Evolutionary conservation across 2,329 filamentous ascomycete genomes (phyloP).

Genomic region (Fusarium sororula): DNA sequence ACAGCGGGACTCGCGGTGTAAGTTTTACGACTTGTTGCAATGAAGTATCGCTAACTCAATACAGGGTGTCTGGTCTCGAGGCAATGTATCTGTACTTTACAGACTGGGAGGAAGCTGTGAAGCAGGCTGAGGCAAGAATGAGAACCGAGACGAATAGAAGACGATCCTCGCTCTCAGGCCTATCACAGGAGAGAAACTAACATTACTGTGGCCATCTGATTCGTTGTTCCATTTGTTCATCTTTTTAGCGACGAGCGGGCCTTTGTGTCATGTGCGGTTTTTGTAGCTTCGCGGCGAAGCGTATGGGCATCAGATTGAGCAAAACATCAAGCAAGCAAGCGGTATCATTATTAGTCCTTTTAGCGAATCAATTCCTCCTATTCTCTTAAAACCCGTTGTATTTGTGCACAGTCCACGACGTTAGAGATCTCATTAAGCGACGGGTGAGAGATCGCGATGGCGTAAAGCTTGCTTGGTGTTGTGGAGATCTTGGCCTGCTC

Average conservation of each 20-base stretch:
- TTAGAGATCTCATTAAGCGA: not conserved
- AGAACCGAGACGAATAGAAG: conserved; percentile 24
- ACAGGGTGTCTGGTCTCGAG: conserved; percentile 29
- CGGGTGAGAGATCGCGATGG: not conserved
- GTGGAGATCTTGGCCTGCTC: not conserved
- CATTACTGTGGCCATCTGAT: accelerated
- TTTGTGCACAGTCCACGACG: not conserved
- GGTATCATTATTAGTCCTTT: accelerated
- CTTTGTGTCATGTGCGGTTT: no score
- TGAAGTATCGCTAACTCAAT: accelerated
- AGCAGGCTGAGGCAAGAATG: conserved; percentile 37
- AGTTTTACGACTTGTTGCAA: conserved; percentile 39
- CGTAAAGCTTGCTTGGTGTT: not conserved
- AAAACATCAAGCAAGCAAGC: not conserved
- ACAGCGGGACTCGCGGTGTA: conserved; percentile 73
- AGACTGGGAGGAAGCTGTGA: conserved; percentile 37
- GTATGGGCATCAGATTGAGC: not conserved
- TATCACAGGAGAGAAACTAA: not conserved
- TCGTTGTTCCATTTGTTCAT: not conserved
- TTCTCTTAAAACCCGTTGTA: accelerated
- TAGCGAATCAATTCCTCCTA: no score
- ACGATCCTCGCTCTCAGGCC: conserved; percentile 7
- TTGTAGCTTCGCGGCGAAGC: not conserved
- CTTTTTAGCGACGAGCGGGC: accelerated
- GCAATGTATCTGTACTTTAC: conserved; percentile 29